Base-by-base conservation (phyloP, 345 rosid genomes). In the Euphorbia lathyris region DNA sequence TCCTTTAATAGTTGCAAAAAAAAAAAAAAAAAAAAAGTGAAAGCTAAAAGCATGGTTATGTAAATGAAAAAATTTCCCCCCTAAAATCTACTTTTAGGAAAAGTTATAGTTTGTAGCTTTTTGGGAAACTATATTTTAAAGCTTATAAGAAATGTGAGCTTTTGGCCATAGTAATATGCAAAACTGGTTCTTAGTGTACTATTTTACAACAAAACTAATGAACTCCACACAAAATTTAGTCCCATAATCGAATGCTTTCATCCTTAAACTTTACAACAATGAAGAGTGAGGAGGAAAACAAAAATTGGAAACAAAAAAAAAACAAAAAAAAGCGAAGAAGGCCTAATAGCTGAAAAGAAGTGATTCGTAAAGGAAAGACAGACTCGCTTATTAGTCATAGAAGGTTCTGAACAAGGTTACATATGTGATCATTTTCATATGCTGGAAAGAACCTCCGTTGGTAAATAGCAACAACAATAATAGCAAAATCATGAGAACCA, bases 401-500 rank as follows among this genome's bases (percentile, higher is more conserved):
- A 58, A 74, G 68, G 64, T 5, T 14, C 50, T 63, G 71, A 29
- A 62, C 45, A 69, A 9, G 38, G 42, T 12, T 7, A 42, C 42
- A 60, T 51, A 16, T 47, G 27, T 40, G 17, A 70, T 32, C 34
- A 25, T 65, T 58, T 69, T 74, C 36, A 36, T 59, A 26, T 67
- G 59, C 68, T 27, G 53, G 51, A 45, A 7, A n/a, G 57, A 66
- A 4, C 80, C 74, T 52, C 75, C 73, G 9, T 65, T 2, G 22
- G 67, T 20, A 17, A 34, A 67, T 58, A 72, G 45, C 17, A 72
- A 36, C 22, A 72, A 45, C 72, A 83, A 12, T 68, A 67, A 68
- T 43, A 78, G 61, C 59, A 81, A 13, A 59, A 58, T 48, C 51
- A 80, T 67, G 55, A 73, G 5, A 12, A 57, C 57, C 6, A 76